Evolutionary conservation across 768 basidiomycete genomes (phyloP).

Genomic region (Xerocomus potaroensis): DNA sequence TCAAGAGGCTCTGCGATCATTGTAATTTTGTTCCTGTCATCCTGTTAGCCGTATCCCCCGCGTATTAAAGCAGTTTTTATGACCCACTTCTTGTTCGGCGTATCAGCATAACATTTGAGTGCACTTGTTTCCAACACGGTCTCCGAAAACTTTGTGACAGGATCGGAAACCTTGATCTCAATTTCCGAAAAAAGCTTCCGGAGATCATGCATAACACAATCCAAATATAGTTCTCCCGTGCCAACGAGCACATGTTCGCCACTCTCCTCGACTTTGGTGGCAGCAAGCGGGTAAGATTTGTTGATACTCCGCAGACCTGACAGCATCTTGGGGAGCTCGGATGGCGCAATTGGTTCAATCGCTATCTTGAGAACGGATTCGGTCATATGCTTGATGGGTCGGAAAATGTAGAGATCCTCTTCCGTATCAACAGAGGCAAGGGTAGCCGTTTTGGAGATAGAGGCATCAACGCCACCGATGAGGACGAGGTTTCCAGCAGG

Average conservation of each 20-base stretch:
- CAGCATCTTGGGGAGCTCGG: constrained; percentile 98
- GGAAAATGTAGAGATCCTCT: constrained; percentile 93
- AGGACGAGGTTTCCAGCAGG: constrained; percentile 92
- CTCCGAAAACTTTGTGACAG: constrained; percentile 97
- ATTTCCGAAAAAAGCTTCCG: constrained; percentile 92
- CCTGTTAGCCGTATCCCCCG: constrained; percentile 12
- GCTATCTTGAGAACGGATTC: constrained; percentile 97
- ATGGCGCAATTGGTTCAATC: constrained; percentile 96
- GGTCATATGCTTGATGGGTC: constrained; percentile 94
- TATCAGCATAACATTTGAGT: constrained; percentile 97
- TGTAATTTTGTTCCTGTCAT: constrained; percentile 86
- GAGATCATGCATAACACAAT: constrained; percentile 95
- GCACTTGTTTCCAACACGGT: constrained; percentile 98
- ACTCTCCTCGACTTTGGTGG: constrained; percentile 96
- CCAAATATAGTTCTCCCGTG: constrained; percentile 94
- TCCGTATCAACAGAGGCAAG: constrained; percentile 66
- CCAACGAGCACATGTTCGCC: constrained; percentile 97
- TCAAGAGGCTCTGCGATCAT: constrained; percentile 99
- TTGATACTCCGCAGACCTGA: constrained; percentile 95
- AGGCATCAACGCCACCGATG: constrained; percentile 88
- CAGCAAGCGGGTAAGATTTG: constrained; percentile 92
- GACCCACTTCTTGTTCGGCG: constrained; percentile 95
- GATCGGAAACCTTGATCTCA: constrained; percentile 99
- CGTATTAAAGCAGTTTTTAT: background rate
- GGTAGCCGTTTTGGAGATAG: constrained; percentile 94